Base-by-base conservation (phyloP, 495 filamentous ascomycete species). In the Daldinia childiae region DNA sequence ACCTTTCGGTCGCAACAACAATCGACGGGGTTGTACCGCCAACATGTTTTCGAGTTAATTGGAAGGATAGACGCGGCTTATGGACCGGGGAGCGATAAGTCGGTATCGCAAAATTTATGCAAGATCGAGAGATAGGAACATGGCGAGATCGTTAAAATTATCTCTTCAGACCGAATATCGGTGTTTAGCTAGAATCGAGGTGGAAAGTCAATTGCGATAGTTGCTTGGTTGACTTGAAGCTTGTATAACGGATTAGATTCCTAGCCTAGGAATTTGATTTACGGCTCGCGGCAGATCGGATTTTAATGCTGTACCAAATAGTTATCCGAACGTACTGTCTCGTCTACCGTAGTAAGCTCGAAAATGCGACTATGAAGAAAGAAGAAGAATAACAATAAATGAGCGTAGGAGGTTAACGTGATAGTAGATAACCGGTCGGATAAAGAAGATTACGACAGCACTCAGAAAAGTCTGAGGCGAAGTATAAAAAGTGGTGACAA, bases 21-120 rank as follows among this genome's bases (percentile, higher is more conserved):
- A 89, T 77, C 82, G 89, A 77, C 79, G 79, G n/a, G 78, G 69
- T 64, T 82, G 79, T 27, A 75, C 69, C 58, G 80, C 81, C 30
- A 81, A 69, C 78, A 80, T 73, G 59, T 64, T 70, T 43, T 48
- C 61, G 39, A 48, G 54, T n/a, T 21, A 26, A 43, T 57, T 64
- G 29, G 56, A 51, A 14, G 45, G 29, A 56, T 65, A 66, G 26
- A 62, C 17, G 62, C 41, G 48, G 56, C 29, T 57, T 62, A 41
- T 6, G 39, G 15, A 21, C 15, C 43, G 17, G 48, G 61, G 45
- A 21, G 58, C 66, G 62, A 66, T 55, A 55, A 24, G 29, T 69
- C 58, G 43, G 15, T 65, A 73, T 69, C 71, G 65, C 62, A 56
- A 60, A 6, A 50, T 63, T 69, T 57, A 69, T 48, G 51, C 24